Evolutionary conservation across 371 early-diverging fungal species (phyloP).

Genomic region (Basidiobolus meristosporus): DNA sequence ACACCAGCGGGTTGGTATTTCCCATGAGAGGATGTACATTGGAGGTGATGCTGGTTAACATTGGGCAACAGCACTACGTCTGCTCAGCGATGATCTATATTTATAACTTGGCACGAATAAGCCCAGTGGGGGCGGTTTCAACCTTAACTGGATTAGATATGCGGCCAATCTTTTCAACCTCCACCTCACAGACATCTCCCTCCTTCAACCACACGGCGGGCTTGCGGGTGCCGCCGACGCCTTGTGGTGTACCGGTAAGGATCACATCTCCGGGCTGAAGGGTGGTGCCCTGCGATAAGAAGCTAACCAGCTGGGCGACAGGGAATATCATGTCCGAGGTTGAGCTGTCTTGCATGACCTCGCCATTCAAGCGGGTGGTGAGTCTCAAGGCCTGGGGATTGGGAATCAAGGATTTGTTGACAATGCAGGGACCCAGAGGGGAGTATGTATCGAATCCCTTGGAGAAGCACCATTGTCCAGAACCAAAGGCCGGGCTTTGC

Average conservation of each 20-base stretch:
- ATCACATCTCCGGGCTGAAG: conserved; percentile 33
- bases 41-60: too few species aligned
- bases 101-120: too few species aligned
- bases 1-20: too few species aligned
- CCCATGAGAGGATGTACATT: too few species aligned
- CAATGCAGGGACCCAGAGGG: too few species aligned
- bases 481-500: conserved; percentile 36
- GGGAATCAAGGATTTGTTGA: conserved; percentile 17
- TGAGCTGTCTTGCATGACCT: conserved; percentile 22
- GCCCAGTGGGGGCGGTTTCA: too few species aligned
- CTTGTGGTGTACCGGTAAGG: conserved; percentile 35
- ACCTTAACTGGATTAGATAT: conserved; percentile 22
- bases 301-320: conserved; percentile 20
- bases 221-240: conserved; percentile 23
- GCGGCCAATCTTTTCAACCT: conserved; percentile 28
- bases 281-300: conserved; percentile 33
- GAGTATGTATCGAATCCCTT: too few species aligned
- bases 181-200: conserved; percentile 21
- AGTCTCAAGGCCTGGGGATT: conserved; percentile 22
- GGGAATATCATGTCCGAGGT: conserved; percentile 34
- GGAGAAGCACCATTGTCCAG: too few species aligned
- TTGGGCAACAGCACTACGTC: too few species aligned
- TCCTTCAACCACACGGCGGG: conserved; percentile 29
- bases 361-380: conserved; percentile 19
- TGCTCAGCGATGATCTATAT: too few species aligned